Percentiles rank a stretch among this genome's conserved stretches.
These are phyloP conservation scores for Zancudomyces culisetae DNA, from an alignment of 371 early-diverging fungal species.

Conservation along the genomic window DNA sequence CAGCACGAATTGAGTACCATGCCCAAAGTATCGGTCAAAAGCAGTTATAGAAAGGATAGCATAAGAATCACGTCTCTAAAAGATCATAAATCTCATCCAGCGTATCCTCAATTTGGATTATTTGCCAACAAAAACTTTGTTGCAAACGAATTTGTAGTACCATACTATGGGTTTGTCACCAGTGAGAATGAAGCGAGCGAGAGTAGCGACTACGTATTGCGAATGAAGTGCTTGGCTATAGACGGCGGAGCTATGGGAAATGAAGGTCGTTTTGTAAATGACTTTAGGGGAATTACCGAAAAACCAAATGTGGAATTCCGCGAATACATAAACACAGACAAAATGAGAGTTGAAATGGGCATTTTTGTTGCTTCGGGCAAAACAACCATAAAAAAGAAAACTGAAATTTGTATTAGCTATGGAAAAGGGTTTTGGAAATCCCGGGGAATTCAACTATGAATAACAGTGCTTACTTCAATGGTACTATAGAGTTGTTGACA, in stretches of 20 bases:
- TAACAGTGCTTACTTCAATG: too few relatives aligned
- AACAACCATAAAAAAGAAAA: slow-evolving; percentile 2
- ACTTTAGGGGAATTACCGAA: slow-evolving; percentile 2
- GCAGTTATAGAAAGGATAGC: not conserved
- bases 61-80: not conserved
- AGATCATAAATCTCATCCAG: not conserved
- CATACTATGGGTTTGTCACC: slow-evolving; percentile 3
- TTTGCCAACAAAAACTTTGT: slow-evolving; percentile 2
- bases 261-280: slow-evolving; percentile 5
- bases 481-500: too few relatives aligned
- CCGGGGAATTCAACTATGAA: too few relatives aligned
- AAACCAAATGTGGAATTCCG: slow-evolving; percentile 5
- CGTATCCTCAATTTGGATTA: slow-evolving; percentile 2
- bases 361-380: slow-evolving; percentile 1
- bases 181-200: not conserved
- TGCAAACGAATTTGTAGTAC: not conserved
- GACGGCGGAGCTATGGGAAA: slow-evolving; percentile 3
- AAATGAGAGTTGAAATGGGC: slow-evolving; percentile 1
- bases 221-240: not conserved
- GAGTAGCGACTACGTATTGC: slow-evolving; percentile 3
- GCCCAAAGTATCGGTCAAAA: not conserved
- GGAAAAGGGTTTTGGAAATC: slow-evolving; percentile 6
- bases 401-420: slow-evolving; percentile 4
- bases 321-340: slow-evolving; percentile 2
- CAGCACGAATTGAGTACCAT: not conserved